phyloP scores from a whole-genome alignment of 2,329 filamentous ascomycete genomes.

The Calonectria pauciramosa region DNA sequence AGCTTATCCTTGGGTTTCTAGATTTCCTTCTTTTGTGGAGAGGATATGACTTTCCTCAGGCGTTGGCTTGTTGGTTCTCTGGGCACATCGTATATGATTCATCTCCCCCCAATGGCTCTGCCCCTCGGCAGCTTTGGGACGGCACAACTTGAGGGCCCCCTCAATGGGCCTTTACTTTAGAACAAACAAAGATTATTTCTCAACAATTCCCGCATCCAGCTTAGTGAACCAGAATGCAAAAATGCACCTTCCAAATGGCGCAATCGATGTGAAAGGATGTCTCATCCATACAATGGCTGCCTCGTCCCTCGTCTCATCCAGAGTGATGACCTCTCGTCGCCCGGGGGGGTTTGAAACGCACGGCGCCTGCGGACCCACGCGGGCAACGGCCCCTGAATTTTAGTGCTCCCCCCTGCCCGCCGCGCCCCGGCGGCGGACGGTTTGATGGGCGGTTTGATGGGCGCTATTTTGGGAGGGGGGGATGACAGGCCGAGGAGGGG shows the following conservation, averaged over 20 bases:
- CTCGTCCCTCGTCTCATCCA: neutral
- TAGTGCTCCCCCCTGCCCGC: neutral
- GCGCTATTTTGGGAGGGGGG: conserved; percentile 17
- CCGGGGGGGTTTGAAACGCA: neutral
- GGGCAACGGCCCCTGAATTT: conserved; percentile 10
- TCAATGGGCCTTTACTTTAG: neutral
- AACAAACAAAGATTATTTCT: neutral
- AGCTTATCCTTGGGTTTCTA: neutral
- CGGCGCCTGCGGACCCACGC: neutral
- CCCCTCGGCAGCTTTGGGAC: neutral
- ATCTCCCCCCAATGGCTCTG: neutral
- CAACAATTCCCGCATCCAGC: neutral
- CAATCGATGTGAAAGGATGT: neutral
- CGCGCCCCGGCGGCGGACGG: neutral
- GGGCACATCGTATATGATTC: neutral
- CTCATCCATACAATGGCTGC: neutral
- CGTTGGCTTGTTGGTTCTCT: neutral
- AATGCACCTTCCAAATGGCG: neutral
- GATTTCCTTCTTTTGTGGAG: neutral
- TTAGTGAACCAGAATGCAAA: neutral
- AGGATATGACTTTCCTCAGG: neutral
- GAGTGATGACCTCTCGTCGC: neutral
- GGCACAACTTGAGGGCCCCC: neutral
- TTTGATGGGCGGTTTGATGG: neutral
- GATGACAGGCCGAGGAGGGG: neutral